Conservation (phyloP, 2,329 filamentous ascomycete genomes). For the Cladorrhinum sp. region DNA sequence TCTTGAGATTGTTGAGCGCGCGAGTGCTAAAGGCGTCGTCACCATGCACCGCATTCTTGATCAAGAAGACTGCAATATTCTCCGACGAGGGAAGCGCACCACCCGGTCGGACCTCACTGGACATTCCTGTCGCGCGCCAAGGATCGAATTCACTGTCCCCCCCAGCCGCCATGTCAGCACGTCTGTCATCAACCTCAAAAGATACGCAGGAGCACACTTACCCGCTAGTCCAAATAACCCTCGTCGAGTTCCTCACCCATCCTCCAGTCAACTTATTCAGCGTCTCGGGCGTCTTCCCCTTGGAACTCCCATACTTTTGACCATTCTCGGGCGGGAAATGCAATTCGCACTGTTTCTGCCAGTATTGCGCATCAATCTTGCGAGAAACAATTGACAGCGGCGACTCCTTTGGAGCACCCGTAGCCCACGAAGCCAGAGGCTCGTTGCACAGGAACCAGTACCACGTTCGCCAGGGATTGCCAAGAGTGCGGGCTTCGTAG, state of each 20-base stretch:
- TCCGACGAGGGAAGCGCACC: constrained; percentile 22
- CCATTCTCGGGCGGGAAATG: constrained; percentile 23
- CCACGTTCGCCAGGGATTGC: constrained; percentile 27
- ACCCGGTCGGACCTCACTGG: constrained; percentile 24
- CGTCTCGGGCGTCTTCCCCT: constrained; percentile 18
- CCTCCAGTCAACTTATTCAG: constrained; percentile 24
- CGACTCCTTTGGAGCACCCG: constrained; percentile 16
- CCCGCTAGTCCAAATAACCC: constrained; percentile 24
- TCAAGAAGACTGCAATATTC: constrained; percentile 20
- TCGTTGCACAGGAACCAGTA: constrained; percentile 28
- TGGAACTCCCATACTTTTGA: constrained; percentile 20
- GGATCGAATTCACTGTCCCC: constrained; percentile 23
- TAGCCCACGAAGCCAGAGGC: constrained; percentile 24
- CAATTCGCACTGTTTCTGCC: constrained; percentile 25
- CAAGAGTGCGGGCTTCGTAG: constrained; percentile 23
- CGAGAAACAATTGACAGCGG: constrained; percentile 22
- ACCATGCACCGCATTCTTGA: constrained; percentile 24
- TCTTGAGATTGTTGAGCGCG: constrained; percentile 23
- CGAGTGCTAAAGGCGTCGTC: constrained; percentile 21
- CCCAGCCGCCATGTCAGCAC: not conserved
- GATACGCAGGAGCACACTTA: constrained; percentile 5
- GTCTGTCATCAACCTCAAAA: not conserved
- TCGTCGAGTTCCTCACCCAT: constrained; percentile 17
- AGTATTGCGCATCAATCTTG: constrained; percentile 21
- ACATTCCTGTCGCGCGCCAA: constrained; percentile 25